phyloP scores from a whole-genome alignment of 331 rosid species.

The Arachis monticola region DNA sequence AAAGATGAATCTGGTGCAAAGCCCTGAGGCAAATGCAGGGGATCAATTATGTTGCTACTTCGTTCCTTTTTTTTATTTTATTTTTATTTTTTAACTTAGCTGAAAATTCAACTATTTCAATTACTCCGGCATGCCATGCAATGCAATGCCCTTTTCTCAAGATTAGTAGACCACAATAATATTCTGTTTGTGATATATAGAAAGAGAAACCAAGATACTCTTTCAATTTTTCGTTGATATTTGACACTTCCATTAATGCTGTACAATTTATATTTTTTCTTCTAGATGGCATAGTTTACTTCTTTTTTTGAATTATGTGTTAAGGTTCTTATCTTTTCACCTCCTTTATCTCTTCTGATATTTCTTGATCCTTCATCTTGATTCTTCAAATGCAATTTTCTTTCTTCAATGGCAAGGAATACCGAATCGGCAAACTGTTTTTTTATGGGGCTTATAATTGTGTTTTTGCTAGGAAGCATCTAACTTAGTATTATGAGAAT shows the following conservation, averaged over 20 bases:
- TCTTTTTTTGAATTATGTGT: too few species aligned
- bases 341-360: too few species aligned
- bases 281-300: too few species aligned
- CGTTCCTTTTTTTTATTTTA: neutral
- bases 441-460: neutral
- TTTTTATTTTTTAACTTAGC: neutral
- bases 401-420: too few species aligned
- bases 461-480: slow-evolving; percentile 14
- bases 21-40: slow-evolving; percentile 19
- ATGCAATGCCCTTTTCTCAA: neutral
- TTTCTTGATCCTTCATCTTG: too few species aligned
- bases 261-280: too few species aligned
- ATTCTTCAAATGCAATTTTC: too few species aligned
- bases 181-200: too few species aligned
- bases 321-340: too few species aligned
- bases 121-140: neutral
- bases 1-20: slow-evolving; percentile 27
- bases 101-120: neutral
- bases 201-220: too few species aligned
- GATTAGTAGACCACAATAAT: neutral
- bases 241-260: too few species aligned
- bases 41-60: slow-evolving; percentile 23
- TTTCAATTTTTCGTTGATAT: too few species aligned
- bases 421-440: neutral
- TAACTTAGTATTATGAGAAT: neutral